phyloP scores from a whole-genome alignment of 1,284 basidiomycete species.

The Leccinum variabile region DNA sequence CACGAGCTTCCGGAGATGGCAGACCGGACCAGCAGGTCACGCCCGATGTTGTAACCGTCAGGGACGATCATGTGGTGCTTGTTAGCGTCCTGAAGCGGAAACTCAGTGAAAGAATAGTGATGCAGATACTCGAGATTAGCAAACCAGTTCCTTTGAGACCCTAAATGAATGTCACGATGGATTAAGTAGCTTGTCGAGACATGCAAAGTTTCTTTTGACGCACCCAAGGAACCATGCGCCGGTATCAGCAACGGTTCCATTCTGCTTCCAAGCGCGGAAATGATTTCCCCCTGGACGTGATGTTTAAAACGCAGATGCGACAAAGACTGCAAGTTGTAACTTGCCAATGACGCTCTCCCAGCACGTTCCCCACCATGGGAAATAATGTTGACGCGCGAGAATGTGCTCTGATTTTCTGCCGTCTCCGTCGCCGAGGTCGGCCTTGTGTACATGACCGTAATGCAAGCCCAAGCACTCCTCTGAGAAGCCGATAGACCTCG shows the following conservation, averaged over 20 bases:
- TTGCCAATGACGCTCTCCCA: constrained; percentile 68
- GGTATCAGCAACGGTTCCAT: constrained; percentile 59
- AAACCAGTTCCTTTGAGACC: constrained; percentile 69
- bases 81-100: constrained; percentile 49
- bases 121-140: constrained; percentile 1
- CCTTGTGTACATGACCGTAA: constrained; percentile 62
- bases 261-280: constrained; percentile 73
- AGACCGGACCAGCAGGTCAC: constrained; percentile 67
- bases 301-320: constrained; percentile 2
- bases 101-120: background rate
- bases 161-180: constrained; percentile 42
- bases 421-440: constrained; percentile 73
- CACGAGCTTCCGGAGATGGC: constrained; percentile 61
- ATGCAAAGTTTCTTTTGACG: constrained; percentile 19
- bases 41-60: constrained; percentile 76
- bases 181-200: background rate
- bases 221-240: constrained; percentile 75
- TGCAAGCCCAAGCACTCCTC: constrained; percentile 74
- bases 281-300: constrained; percentile 52
- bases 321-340: constrained; percentile 32
- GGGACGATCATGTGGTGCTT: constrained; percentile 71
- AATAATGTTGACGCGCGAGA: constrained; percentile 68
- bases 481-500: constrained; percentile 76
- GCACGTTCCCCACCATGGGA: constrained; percentile 66
- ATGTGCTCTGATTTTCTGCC: constrained; percentile 60